Evolutionary conservation across 2,329 filamentous ascomycete species (phyloP).

Genomic region (Pseudocercospora fijiensis): DNA sequence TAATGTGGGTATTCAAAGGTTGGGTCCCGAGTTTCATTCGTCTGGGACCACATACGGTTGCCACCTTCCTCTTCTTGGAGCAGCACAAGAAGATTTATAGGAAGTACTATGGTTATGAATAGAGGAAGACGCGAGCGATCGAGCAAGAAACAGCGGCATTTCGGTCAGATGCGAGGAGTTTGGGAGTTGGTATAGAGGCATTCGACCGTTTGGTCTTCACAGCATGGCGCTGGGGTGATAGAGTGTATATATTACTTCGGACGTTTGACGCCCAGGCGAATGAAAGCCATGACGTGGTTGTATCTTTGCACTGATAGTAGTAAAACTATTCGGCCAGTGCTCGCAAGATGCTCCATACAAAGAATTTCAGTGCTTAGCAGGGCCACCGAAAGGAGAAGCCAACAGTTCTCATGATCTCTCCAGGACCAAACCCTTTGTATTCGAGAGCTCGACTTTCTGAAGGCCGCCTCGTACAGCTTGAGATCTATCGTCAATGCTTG

Average conservation of each 20-base stretch:
- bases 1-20: conserved; percentile 83
- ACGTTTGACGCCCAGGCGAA: neutral
- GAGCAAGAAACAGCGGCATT: neutral
- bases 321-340: too few species aligned
- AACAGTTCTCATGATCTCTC: too few species aligned
- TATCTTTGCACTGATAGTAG: too few species aligned
- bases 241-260: conserved; percentile 8
- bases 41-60: conserved; percentile 74
- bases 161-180: neutral
- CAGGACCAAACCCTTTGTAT: too few species aligned
- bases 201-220: neutral
- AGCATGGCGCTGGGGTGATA: conserved; percentile 1
- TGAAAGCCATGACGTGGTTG: too few species aligned
- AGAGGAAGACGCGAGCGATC: neutral
- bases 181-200: neutral
- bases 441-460: too few species aligned
- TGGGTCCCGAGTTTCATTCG: conserved; percentile 78
- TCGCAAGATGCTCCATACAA: too few species aligned
- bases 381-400: too few species aligned
- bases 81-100: conserved; percentile 78
- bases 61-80: conserved; percentile 83
- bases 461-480: too few species aligned
- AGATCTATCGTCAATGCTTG: too few species aligned
- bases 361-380: too few species aligned
- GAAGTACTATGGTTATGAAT: conserved; percentile 34